Evolutionary conservation across 148 eudicot species (phyloP).

Genomic region (Fagopyrum tataricum): DNA sequence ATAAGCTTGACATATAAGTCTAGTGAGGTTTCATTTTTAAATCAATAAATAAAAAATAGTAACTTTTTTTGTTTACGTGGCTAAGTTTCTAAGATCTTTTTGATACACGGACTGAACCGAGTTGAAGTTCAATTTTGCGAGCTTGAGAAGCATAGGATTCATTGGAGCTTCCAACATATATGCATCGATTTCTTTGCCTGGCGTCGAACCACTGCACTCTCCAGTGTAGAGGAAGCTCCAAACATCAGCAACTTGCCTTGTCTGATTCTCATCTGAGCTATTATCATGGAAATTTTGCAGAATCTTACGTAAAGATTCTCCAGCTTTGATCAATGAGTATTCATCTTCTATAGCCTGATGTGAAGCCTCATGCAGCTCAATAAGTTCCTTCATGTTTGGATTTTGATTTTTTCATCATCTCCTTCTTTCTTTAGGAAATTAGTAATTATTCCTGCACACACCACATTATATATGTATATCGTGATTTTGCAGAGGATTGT

Average conservation of each 20-base stretch:
- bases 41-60: too few species aligned
- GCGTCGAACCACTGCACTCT: constrained; percentile 41
- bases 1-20: too few species aligned
- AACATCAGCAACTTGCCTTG: constrained; percentile 10
- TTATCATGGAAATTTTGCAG: constrained; percentile 2
- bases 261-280: constrained; percentile 11
- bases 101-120: constrained; percentile 34
- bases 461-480: too few species aligned
- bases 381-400: constrained; percentile 11
- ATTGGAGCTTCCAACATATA: constrained; percentile 1
- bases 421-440: constrained; percentile 13
- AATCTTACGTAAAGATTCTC: not conserved
- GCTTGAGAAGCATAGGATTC: constrained; percentile 17
- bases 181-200: constrained; percentile 25
- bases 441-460: constrained; percentile 21
- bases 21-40: too few species aligned
- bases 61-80: constrained; percentile 16
- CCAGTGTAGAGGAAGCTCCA: constrained; percentile 25
- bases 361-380: constrained; percentile 36
- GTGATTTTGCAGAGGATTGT: too few species aligned
- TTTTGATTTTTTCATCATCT: not conserved
- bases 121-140: constrained; percentile 43
- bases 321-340: constrained; percentile 21
- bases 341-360: constrained; percentile 25
- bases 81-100: constrained; percentile 34